Conservation (phyloP, 495 filamentous ascomycete genomes). For the Annulohypoxylon nitens region DNA sequence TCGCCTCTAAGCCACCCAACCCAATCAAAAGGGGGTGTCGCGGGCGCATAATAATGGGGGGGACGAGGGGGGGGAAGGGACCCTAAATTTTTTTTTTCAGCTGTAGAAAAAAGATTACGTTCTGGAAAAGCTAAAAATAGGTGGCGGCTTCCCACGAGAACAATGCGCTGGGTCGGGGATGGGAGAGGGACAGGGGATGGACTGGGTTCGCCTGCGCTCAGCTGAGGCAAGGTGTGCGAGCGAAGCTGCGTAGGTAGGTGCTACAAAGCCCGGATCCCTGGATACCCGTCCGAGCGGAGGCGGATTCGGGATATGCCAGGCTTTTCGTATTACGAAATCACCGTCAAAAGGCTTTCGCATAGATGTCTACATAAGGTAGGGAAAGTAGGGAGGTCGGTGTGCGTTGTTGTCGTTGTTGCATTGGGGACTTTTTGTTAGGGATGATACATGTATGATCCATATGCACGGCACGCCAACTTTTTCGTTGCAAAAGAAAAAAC, state of each 20-base stretch:
- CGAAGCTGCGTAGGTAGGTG: no score
- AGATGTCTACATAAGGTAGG: no score
- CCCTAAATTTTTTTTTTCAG: background rate
- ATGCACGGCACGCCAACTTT: constrained; percentile 1
- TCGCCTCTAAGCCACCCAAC: constrained; percentile 2
- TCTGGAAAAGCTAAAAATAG: constrained; percentile 5
- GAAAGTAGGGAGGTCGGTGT: no score
- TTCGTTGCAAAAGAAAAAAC: background rate
- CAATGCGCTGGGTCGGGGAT: background rate
- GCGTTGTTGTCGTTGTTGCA: background rate
- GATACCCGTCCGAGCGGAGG: background rate
- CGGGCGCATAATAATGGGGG: background rate
- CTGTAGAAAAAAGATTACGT: background rate
- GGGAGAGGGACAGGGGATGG: background rate
- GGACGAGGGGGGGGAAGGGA: background rate
- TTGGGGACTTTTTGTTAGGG: background rate
- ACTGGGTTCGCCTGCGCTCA: background rate
- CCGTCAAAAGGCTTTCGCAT: background rate
- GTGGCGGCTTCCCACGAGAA: background rate
- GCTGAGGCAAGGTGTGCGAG: constrained; percentile 12
- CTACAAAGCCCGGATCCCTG: background rate
- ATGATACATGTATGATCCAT: constrained; percentile 7
- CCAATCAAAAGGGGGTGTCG: constrained; percentile 1
- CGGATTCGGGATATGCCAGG: background rate
- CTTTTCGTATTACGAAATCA: background rate